phyloP scores from a whole-genome alignment of 495 filamentous ascomycete genomes.

The Penicillium ucsense region DNA sequence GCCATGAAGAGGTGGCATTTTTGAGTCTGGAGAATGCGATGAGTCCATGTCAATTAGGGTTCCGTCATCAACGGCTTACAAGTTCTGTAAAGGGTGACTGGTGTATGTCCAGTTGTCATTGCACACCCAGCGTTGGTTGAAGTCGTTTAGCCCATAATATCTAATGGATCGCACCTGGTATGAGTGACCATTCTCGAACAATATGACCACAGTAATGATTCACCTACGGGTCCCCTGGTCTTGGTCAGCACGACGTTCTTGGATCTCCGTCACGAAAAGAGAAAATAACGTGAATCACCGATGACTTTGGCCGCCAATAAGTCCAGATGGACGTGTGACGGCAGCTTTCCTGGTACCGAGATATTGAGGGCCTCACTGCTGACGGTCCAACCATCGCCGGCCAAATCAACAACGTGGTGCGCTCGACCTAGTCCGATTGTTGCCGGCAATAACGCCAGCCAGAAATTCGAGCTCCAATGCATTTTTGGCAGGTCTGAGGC shows the following conservation, averaged over 20 bases:
- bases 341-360: slow-evolving; percentile 48
- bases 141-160: slow-evolving; percentile 50
- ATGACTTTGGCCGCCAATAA: slow-evolving; percentile 44
- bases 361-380: slow-evolving; percentile 41
- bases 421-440: slow-evolving; percentile 7
- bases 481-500: not conserved
- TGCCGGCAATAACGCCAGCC: slow-evolving; percentile 8
- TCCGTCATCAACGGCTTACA: slow-evolving; percentile 26
- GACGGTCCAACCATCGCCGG: slow-evolving; percentile 45
- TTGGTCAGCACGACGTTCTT: not conserved
- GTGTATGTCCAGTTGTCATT: slow-evolving; percentile 56
- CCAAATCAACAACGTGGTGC: slow-evolving; percentile 42
- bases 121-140: slow-evolving; percentile 52
- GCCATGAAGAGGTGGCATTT: slow-evolving; percentile 32
- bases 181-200: too few relatives aligned
- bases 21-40: slow-evolving; percentile 9
- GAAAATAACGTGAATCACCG: slow-evolving; percentile 12
- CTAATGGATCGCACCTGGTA: slow-evolving; percentile 7
- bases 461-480: slow-evolving; percentile 9
- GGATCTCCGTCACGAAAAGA: not conserved
- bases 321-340: slow-evolving; percentile 56
- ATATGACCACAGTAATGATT: too few relatives aligned
- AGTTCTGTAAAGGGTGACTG: slow-evolving; percentile 34
- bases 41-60: not conserved
- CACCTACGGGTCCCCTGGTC: too few relatives aligned